Conservation (phyloP, 108 stramenopile species). For the Cyclostephanos invisitatus region DNA sequence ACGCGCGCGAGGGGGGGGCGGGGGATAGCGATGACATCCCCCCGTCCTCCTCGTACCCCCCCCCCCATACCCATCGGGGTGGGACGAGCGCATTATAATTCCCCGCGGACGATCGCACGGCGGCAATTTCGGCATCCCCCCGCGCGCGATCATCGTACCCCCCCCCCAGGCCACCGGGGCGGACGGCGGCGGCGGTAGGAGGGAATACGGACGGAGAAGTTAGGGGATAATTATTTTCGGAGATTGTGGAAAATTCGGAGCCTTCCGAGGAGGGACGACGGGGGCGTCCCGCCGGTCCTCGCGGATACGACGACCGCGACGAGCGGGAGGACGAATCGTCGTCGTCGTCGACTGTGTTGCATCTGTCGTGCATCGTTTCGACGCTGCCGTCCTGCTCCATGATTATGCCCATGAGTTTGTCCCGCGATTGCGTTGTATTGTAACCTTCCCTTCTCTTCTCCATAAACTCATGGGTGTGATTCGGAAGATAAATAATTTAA, state of each 20-base stretch:
- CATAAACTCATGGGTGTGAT: too few species aligned
- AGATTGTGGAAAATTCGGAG: background rate
- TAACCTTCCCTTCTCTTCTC: too few species aligned
- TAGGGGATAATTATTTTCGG: background rate
- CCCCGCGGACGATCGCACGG: too few species aligned
- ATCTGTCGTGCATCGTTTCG: background rate
- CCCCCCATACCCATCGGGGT: background rate
- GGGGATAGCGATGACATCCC: background rate
- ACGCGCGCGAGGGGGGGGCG: background rate
- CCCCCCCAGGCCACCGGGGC: background rate
- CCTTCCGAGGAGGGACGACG: background rate
- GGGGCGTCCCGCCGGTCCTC: background rate
- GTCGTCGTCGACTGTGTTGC: background rate
- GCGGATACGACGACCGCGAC: background rate
- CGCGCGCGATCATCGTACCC: too few species aligned
- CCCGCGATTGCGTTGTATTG: too few species aligned
- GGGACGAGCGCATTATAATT: background rate
- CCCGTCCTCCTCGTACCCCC: background rate
- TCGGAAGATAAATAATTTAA: too few species aligned
- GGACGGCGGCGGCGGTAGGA: background rate
- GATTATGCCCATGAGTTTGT: too few species aligned
- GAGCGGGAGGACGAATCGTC: background rate
- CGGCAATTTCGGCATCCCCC: background rate
- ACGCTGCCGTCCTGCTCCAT: too few species aligned
- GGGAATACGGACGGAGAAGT: background rate